Percentiles rank a stretch among this genome's conserved stretches.
Conservation (phyloP, 78 protist genomes). For the Neovahlkampfia damariscottae region DNA sequence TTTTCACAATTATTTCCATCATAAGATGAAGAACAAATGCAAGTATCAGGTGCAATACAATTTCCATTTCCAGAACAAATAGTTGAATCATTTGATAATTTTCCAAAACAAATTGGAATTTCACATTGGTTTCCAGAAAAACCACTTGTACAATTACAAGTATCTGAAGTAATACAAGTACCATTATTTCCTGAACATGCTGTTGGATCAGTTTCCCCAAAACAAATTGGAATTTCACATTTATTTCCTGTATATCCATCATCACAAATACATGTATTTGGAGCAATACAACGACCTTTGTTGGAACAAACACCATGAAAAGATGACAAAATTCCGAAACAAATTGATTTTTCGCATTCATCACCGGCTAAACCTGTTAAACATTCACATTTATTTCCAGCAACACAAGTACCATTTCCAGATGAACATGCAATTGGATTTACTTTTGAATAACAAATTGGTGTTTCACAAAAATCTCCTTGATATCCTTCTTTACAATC, state of each 20-base stretch:
- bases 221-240: neutral
- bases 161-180: neutral
- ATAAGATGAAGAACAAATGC: neutral
- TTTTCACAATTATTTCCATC: neutral
- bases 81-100: neutral
- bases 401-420: neutral
- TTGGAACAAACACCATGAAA: no score
- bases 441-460: neutral
- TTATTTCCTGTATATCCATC: neutral
- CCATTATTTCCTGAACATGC: constrained; percentile 2
- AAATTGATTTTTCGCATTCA: neutral
- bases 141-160: neutral
- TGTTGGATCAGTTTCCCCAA: no score
- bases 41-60: neutral
- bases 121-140: neutral
- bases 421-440: no score
- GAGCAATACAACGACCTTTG: no score
- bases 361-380: neutral
- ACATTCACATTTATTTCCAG: neutral
- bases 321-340: no score
- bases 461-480: neutral
- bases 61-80: neutral
- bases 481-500: neutral
- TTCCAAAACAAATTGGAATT: neutral
- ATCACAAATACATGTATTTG: no score